Conservation (phyloP, 139 green algal species). For the Bryopsis sp. region DNA sequence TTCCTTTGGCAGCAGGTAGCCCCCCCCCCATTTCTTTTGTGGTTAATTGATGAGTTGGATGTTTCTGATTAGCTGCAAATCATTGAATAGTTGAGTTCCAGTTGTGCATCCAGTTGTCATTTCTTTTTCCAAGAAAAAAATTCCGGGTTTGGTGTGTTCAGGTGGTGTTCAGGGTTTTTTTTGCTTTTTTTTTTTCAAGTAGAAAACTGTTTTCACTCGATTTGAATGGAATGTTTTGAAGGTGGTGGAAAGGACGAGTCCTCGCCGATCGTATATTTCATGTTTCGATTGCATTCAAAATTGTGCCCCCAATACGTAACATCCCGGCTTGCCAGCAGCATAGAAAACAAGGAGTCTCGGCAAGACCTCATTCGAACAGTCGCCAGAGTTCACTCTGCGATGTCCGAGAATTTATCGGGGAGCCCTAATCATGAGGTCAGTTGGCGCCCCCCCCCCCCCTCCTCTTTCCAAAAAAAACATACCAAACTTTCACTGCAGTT, state of each 20-base stretch:
- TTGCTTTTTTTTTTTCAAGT: not conserved
- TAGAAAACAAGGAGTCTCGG: not conserved
- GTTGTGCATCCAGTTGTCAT: not conserved
- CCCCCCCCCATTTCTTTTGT: not conserved
- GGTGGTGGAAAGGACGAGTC: not conserved
- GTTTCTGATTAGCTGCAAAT: not conserved
- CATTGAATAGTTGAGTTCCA: not conserved
- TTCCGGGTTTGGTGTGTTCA: not conserved
- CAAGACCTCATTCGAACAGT: not conserved
- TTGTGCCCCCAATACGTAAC: not conserved
- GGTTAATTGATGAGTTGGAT: not conserved
- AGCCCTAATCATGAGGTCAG: too few species aligned
- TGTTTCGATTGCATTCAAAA: not conserved
- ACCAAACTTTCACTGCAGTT: not conserved
- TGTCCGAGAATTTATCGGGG: not conserved
- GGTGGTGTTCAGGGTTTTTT: not conserved
- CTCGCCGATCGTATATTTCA: not conserved
- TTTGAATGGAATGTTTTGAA: too few species aligned
- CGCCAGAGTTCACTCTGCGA: not conserved
- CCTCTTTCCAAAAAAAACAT: too few species aligned
- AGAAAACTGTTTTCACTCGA: too few species aligned
- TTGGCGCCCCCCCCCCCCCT: too few species aligned
- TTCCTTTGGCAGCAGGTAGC: conserved; percentile 16
- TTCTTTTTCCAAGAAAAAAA: not conserved
- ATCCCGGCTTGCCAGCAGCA: not conserved